Evolutionary conservation across 2,329 filamentous ascomycete species (phyloP), one percentile per base, ranked within the genome.

Genomic region (Colletotrichum sojae): DNA sequence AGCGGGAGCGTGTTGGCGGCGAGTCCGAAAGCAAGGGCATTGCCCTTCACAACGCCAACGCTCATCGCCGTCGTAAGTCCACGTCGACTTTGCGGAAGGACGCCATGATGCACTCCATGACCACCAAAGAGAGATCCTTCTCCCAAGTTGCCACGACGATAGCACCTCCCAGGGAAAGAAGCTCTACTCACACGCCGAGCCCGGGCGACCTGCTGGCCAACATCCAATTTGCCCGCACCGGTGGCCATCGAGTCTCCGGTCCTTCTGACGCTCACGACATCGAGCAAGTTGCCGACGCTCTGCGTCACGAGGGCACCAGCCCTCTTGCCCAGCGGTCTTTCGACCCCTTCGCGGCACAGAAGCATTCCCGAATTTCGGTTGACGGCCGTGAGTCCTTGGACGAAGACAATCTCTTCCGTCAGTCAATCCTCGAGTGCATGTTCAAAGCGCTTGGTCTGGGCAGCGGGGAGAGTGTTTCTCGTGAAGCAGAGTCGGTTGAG

Each of bases 371-470:
- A 53, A 81, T 85, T 40, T 82, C 83, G 6, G 81, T 89, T 36
- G 92, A 94, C 74, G 89, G 92, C 5, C 90, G 95, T 72, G 94
- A 98, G 64, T 92, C 93, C 0, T 83, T 94, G 8, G 94, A 97
- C 72, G 96, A 98, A 77, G 95, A 98, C 75, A 89, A 91, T 54
- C 81, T 97, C 6, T 98, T 99, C 79, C 88, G 97, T 48, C 91
- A 94, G 67, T 97, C 94, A 0, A 94, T 99, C 16, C 83, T 98
- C 22, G 94, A 97, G 73, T 98, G 96, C 77, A 97, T 99, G 83
- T 95, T 97, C 81, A 98, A 95, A 77, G 92, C 94, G 0, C 92
- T 99, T 69, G 96, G 96, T 0, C 83, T 99, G 64, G 92, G 91
- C 20, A 89, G 90, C 39, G 88, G 86, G 3, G 90, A 90, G 43